phyloP scores from a whole-genome alignment of 495 filamentous ascomycete species.

The Neurospora sp. region DNA sequence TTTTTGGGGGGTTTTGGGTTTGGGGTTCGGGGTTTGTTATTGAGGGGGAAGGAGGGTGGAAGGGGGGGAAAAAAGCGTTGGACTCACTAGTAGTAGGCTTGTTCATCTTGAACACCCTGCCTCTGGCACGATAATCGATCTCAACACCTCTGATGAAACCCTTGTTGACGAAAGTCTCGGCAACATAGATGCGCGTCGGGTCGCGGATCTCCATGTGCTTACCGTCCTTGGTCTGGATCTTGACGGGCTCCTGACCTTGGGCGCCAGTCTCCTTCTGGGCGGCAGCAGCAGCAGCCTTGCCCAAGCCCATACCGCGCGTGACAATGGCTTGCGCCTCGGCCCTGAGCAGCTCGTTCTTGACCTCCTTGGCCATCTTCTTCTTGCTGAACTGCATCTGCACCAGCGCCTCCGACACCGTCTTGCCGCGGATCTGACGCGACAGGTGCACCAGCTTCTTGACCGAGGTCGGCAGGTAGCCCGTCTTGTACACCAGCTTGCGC shows the following conservation, averaged over 20 bases:
- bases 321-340: slow-evolving; percentile 72
- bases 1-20: background rate
- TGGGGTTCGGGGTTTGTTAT: background rate
- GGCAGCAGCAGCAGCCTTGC: slow-evolving; percentile 17
- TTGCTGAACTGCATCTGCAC: slow-evolving; percentile 90
- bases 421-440: slow-evolving; percentile 79
- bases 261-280: background rate
- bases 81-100: slow-evolving; percentile 64
- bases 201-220: slow-evolving; percentile 55
- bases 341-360: slow-evolving; percentile 62
- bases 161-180: slow-evolving; percentile 83
- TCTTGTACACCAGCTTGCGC: slow-evolving; percentile 52
- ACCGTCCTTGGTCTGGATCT: slow-evolving; percentile 45
- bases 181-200: slow-evolving; percentile 69
- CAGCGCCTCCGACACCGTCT: slow-evolving; percentile 85
- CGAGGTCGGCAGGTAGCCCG: slow-evolving; percentile 62
- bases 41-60: background rate
- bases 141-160: slow-evolving; percentile 44
- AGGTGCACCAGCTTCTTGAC: slow-evolving; percentile 81
- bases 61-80: background rate
- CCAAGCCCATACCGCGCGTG: slow-evolving; percentile 75
- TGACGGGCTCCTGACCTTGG: slow-evolving; percentile 15
- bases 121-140: slow-evolving; percentile 58
- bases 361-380: slow-evolving; percentile 83
- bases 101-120: slow-evolving; percentile 47